Evolutionary conservation across 2,329 filamentous ascomycete species (phyloP).

Genomic region (Macrophomina phaseolina): DNA sequence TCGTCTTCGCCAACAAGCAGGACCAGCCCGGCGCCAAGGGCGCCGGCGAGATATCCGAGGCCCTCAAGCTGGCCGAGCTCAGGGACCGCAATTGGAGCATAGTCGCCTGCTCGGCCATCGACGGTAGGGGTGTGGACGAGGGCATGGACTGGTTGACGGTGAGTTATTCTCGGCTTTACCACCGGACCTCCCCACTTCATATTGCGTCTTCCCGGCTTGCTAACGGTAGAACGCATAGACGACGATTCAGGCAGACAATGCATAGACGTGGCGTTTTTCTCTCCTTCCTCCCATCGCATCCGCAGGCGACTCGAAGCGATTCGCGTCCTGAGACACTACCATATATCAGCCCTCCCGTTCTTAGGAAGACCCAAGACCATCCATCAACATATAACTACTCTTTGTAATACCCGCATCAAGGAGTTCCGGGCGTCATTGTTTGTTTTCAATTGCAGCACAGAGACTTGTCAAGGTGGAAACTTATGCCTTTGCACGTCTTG

Average conservation of each 20-base stretch:
- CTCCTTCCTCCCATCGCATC: background rate
- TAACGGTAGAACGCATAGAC: background rate
- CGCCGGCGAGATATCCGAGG: constrained; percentile 95
- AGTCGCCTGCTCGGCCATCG: constrained; percentile 94
- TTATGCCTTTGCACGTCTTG: background rate
- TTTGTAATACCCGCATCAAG: constrained; percentile 27
- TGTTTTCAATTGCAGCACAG: background rate
- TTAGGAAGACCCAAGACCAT: background rate
- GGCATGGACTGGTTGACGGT: constrained; percentile 99
- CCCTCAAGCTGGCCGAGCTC: constrained; percentile 84
- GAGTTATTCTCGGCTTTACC: constrained; percentile 41
- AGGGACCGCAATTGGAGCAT: constrained; percentile 99
- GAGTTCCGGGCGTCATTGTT: constrained; percentile 21
- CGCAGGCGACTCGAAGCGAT: background rate
- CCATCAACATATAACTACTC: background rate
- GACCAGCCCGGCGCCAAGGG: constrained; percentile 97
- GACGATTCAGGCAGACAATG: constrained; percentile 27
- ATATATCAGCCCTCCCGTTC: background rate
- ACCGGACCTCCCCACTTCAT: no score
- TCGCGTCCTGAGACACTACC: background rate
- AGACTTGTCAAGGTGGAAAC: background rate
- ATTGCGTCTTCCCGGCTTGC: background rate
- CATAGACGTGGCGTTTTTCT: constrained; percentile 19
- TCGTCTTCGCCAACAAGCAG: constrained; percentile 99
- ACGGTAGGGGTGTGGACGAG: constrained; percentile 91